Base-by-base conservation (phyloP, 108 stramenopile species). In the Discostella stelligeroides region DNA sequence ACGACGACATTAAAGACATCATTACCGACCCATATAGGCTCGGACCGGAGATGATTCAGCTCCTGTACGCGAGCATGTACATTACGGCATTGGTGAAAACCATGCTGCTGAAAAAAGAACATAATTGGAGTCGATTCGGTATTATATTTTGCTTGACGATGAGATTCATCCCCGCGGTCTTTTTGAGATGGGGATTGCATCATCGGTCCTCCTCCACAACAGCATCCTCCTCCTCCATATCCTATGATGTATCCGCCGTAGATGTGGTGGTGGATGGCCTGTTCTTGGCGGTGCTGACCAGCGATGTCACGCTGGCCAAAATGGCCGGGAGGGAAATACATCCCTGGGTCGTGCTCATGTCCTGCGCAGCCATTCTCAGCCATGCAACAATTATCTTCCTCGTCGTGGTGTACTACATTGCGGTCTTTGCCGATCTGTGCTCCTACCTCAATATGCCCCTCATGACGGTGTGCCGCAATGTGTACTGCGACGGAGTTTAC, bases 321-420 rank as follows among this genome's bases (percentile, higher is more conserved):
- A 92, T 95, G 91, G 88, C 89, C 4, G 91, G 91, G n/a, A 79
- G 93, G 46, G 93, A 95, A 80, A 70, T 95, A 30, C 93, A 95
- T 76, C 88, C 89, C 20, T 92, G 90, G 91, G 87, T 95, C 6
- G 88, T 79, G 54, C 60, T 95, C 10, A 95, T 95, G 93, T 81
- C 80, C 12, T 80, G 91, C 63, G 87, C 84, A 21, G 89, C 89
- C 45, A 74, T 91, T 48, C 71, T 91, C 10, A 84, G 82, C 59
- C 85, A 93, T 53, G 78, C 89, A 20, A 82, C 83, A 59, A 93
- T 93, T 65, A 81, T 96, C 69, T 68, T 83, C 27, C 82, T 93
- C 29, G 89, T 90, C 28, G 27, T 85, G 13, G 84, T 90, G 8
- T 96, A 96, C 73, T 96, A 93, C 78, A 84, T 92, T 66, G 88